A percentile compares a stretch with the other conserved stretches of the same genome.
Evolutionary conservation across 2,329 filamentous ascomycete species (phyloP).

Genomic region (Hysterium pulicare): DNA sequence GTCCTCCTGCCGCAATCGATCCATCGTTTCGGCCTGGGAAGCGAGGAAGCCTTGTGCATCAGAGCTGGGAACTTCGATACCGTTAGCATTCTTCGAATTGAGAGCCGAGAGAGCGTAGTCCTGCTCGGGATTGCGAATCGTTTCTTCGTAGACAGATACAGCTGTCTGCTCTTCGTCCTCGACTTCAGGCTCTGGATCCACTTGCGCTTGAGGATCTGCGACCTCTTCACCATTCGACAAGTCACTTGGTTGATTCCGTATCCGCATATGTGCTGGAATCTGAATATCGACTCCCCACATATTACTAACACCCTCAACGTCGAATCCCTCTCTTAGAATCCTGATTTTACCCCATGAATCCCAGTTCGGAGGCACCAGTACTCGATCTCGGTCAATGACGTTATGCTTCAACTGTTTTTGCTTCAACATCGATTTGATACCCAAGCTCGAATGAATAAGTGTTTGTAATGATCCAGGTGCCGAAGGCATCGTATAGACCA

Average conservation of each 20-base stretch:
- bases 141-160: slow-evolving; percentile 72
- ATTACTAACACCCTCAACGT: slow-evolving; percentile 79
- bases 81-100: slow-evolving; percentile 43
- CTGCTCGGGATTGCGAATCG: slow-evolving; percentile 70
- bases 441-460: slow-evolving; percentile 79
- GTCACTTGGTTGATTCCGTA: slow-evolving; percentile 7
- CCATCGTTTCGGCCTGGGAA: slow-evolving; percentile 71
- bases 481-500: slow-evolving; percentile 43
- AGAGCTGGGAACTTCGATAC: slow-evolving; percentile 62
- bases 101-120: slow-evolving; percentile 39
- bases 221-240: slow-evolving; percentile 13
- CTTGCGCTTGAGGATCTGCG: neutral
- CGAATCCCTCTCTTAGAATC: slow-evolving; percentile 85
- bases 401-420: slow-evolving; percentile 56
- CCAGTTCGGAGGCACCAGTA: slow-evolving; percentile 94
- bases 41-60: slow-evolving; percentile 76
- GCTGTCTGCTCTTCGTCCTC: slow-evolving; percentile 51
- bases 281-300: slow-evolving; percentile 86
- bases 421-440: slow-evolving; percentile 74
- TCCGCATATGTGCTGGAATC: slow-evolving; percentile 23
- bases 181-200: slow-evolving; percentile 10
- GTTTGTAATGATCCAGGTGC: slow-evolving; percentile 73
- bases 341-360: slow-evolving; percentile 98
- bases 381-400: slow-evolving; percentile 89
- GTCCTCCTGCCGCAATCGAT: slow-evolving; percentile 59